Evolutionary conservation across 1,284 basidiomycete species (phyloP).

Genomic region (Omphalotus olearius): DNA sequence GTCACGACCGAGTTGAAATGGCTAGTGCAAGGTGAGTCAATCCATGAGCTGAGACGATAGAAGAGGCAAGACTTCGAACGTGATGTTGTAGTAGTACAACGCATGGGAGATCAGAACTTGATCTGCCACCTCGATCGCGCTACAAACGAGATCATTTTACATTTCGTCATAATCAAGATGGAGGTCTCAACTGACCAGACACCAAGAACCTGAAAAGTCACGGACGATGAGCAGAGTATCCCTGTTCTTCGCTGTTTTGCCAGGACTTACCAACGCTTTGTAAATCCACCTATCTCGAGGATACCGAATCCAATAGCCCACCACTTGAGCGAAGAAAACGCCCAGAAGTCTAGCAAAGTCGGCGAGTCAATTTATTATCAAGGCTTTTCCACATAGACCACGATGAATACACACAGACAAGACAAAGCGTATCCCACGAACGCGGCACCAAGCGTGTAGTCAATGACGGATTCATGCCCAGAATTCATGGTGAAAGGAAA

Average conservation of each 20-base stretch:
- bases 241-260: neutral
- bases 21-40: neutral
- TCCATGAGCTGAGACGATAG: neutral
- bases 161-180: neutral
- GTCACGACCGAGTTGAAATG: neutral
- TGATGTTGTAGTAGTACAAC: conserved; percentile 7
- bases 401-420: conserved; percentile 2
- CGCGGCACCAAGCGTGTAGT: conserved; percentile 2
- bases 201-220: neutral
- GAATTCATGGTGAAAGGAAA: no score
- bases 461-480: neutral
- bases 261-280: conserved; percentile 4
- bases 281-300: conserved; percentile 6
- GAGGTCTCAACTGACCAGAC: conserved; percentile 1
- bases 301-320: conserved; percentile 3
- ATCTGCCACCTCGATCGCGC: conserved; percentile 1
- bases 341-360: conserved; percentile 1
- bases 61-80: neutral
- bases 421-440: conserved; percentile 7
- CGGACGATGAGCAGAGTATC: neutral
- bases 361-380: neutral
- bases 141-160: neutral
- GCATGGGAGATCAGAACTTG: conserved; percentile 7
- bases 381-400: neutral
- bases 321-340: conserved; percentile 4